Percentiles rank a stretch among this genome's conserved stretches.
Conservation (phyloP, 441 rosid genomes). For the Pelargonium myrrhifolium region DNA sequence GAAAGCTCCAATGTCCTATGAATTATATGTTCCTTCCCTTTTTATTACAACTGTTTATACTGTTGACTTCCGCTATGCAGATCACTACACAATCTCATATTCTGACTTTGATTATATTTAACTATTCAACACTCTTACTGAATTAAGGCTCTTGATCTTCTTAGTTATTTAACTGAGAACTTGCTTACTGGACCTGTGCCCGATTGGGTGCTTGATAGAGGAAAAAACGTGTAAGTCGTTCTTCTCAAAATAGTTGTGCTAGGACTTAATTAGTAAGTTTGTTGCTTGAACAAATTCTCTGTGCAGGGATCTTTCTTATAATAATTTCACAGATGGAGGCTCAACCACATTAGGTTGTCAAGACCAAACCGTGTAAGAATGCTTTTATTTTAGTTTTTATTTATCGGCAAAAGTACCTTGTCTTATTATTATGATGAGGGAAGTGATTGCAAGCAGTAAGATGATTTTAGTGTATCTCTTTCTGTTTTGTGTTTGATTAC, state of each 20-base stretch:
- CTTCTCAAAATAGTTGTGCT: neutral
- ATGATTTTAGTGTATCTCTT: no score
- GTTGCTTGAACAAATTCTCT: neutral
- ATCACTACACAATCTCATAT: no score
- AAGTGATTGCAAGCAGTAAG: no score
- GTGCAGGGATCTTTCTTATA: conserved; percentile 55
- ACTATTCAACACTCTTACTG: neutral
- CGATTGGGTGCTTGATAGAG: conserved; percentile 25
- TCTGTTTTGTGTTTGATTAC: neutral
- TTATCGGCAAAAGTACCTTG: no score
- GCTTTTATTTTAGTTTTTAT: neutral
- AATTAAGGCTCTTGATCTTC: conserved; percentile 1
- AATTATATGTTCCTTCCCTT: no score
- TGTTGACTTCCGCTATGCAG: no score
- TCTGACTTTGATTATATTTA: neutral
- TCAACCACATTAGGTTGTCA: conserved; percentile 16
- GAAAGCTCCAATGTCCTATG: no score
- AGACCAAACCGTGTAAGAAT: conserved; percentile 21
- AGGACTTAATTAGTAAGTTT: neutral
- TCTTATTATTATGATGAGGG: no score
- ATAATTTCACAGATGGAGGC: conserved; percentile 29
- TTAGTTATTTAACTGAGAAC: conserved; percentile 52
- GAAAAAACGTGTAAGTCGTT: conserved; percentile 32
- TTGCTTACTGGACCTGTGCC: conserved; percentile 44
- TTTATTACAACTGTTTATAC: no score